Conservation (phyloP, 139 green algal genomes). For the Haematococcus lacustris region DNA sequence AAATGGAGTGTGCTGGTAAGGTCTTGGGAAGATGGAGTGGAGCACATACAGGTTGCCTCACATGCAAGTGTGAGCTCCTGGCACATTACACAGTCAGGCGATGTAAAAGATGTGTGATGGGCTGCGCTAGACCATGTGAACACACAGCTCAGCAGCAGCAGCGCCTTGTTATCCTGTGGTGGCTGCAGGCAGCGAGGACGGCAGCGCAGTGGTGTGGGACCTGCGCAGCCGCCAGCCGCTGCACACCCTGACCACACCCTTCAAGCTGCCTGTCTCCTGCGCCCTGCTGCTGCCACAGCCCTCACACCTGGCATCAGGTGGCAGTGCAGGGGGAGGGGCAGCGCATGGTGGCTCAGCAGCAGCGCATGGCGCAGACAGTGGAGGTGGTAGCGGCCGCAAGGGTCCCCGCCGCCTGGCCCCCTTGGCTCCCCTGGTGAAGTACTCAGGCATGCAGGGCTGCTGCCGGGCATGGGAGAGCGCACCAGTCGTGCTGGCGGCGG, state of each 20-base stretch:
- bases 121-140: not conserved
- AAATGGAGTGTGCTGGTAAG: too few species aligned
- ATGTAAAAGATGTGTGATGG: not conserved
- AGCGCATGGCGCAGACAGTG: too few species aligned
- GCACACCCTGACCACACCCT: constrained; percentile 37
- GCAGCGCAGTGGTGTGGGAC: constrained; percentile 68
- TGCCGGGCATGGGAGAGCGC: too few species aligned
- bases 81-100: too few species aligned
- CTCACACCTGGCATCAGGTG: constrained; percentile 18
- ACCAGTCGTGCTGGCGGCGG: too few species aligned
- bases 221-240: constrained; percentile 60
- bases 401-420: constrained; percentile 50
- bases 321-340: not conserved
- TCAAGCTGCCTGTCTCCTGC: constrained; percentile 45
- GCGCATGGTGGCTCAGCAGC: not conserved
- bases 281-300: constrained; percentile 50
- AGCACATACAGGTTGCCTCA: not conserved
- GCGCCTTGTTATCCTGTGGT: too few species aligned
- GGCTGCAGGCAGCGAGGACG: constrained; percentile 54
- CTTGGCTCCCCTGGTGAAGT: constrained; percentile 60
- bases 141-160: too few species aligned
- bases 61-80: too few species aligned
- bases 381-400: constrained; percentile 17
- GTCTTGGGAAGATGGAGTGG: not conserved
- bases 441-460: constrained; percentile 25